A percentile compares a stretch with the other conserved stretches of the same genome.
Evolutionary conservation across 441 rosid genomes (phyloP).

Genomic region (Aleurites moluccanus): DNA sequence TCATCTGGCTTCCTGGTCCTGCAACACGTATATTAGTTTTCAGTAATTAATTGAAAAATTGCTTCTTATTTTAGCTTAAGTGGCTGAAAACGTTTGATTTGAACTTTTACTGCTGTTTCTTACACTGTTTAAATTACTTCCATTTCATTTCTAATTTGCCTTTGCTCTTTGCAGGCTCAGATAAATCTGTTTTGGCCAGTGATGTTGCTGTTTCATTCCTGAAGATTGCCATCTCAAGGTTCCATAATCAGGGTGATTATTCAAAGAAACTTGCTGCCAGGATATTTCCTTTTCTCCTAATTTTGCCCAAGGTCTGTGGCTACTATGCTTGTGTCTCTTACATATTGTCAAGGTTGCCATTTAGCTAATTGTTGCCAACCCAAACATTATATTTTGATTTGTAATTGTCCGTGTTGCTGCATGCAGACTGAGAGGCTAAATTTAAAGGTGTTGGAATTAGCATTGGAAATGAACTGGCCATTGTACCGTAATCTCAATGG

Average conservation of each 20-base stretch:
- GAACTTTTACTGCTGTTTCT: neutral
- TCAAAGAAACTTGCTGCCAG: constrained; percentile 64
- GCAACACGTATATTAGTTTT: neutral
- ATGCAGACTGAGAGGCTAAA: constrained; percentile 72
- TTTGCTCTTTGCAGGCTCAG: constrained; percentile 56
- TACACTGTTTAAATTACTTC: neutral
- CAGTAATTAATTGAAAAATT: neutral
- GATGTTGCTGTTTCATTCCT: constrained; percentile 61
- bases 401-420: constrained; percentile 20
- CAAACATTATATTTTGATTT: constrained; percentile 1
- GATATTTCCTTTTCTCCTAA: constrained; percentile 75
- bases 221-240: constrained; percentile 53
- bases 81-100: neutral
- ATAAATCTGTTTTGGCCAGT: constrained; percentile 42
- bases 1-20: neutral
- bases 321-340: neutral
- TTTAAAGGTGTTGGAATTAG: constrained; percentile 59
- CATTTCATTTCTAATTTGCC: constrained; percentile 4
- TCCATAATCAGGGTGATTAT: constrained; percentile 42
- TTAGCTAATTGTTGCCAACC: neutral
- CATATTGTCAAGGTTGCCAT: constrained; percentile 7
- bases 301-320: constrained; percentile 59
- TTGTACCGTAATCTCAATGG: constrained; percentile 54
- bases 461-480: constrained; percentile 64
- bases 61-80: neutral